Base-by-base conservation (phyloP, 1,284 basidiomycete species). In the Grifola frondosa region DNA sequence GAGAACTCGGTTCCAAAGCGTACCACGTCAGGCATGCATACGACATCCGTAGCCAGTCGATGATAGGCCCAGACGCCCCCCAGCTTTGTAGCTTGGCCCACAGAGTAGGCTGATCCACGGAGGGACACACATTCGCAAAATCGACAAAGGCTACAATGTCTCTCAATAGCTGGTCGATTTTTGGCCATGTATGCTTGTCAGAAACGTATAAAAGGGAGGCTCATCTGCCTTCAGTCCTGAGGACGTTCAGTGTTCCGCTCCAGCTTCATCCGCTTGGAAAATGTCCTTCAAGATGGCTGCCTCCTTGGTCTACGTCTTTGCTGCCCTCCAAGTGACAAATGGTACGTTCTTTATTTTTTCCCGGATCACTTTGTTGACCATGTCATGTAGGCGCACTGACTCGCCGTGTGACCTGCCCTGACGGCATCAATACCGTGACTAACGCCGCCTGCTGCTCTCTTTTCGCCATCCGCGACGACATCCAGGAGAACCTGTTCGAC, bases 371-470 rank as follows among this genome's bases (percentile, higher is more conserved):
- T 22, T 26, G 11, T 24, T 28, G 2, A 5, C 1, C 32, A 15
- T 2, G 6, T 20, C 20, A 8, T 16, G 25, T 25, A 57, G 57
- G 48, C 38, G 57, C 57, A 21, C 39, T 58, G 26, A 52, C 50
- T 20, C 50, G 50, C 30, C 54, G 53, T 15, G 54, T 53, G 22
- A 45, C 57, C 17, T 58, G 57, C 41, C 48, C 54, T 24, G 54
- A 54, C 36, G 57, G 57, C 24, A 35, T 38, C 17, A 52, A 62
- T 35, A 60, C 57, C 11, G 67, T 63, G 21, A 57, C 65, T 3
- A 68, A 70, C 47, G 62, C 54, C 22, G 68, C 67, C 5, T 71
- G 69, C 55, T 70, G 68, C 49, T 52, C 58, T 40, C 54, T 60
- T 32, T 70, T 69, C 60, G 59, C 66, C 28, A 53, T 69, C 17